Percentiles rank a stretch among this genome's conserved stretches.
Evolutionary conservation across 306 rosid species (phyloP).

Genomic region (Acacia acuminata): DNA sequence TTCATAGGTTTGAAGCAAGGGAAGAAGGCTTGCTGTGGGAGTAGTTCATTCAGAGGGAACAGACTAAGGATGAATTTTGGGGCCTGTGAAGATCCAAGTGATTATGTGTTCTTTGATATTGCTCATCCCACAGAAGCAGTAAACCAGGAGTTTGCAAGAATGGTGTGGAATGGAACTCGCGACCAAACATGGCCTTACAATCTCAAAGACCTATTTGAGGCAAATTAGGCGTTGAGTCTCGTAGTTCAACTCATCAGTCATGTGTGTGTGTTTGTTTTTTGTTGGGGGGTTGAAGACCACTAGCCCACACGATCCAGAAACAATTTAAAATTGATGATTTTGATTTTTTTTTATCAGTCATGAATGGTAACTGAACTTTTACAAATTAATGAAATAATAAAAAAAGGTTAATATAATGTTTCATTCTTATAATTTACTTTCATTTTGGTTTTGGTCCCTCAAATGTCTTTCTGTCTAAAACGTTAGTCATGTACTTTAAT

Average conservation of each 20-base stretch:
- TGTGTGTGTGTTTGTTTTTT: too few species aligned
- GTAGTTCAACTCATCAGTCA: neutral
- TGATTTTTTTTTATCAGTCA: too few species aligned
- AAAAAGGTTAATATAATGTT: too few species aligned
- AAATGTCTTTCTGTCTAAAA: too few species aligned
- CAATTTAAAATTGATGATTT: too few species aligned
- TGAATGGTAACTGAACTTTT: too few species aligned
- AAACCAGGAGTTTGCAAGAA: neutral
- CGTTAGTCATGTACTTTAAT: too few species aligned
- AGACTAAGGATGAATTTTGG: neutral
- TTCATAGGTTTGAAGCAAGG: neutral
- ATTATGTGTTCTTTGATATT: slow-evolving; percentile 11
- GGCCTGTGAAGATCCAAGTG: neutral
- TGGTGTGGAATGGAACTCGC: slow-evolving; percentile 10
- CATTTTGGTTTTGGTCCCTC: too few species aligned
- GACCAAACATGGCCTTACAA: neutral
- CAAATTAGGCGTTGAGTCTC: neutral
- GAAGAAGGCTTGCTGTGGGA: neutral
- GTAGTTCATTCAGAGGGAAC: neutral
- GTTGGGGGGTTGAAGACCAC: too few species aligned
- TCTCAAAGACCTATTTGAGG: neutral
- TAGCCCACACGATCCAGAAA: too few species aligned
- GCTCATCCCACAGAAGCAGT: neutral
- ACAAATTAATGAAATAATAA: too few species aligned
- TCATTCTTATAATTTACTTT: too few species aligned